These are phyloP conservation scores for Pulveroboletus sp. DNA, from an alignment of 768 basidiomycete species.

Conservation along the genomic window DNA sequence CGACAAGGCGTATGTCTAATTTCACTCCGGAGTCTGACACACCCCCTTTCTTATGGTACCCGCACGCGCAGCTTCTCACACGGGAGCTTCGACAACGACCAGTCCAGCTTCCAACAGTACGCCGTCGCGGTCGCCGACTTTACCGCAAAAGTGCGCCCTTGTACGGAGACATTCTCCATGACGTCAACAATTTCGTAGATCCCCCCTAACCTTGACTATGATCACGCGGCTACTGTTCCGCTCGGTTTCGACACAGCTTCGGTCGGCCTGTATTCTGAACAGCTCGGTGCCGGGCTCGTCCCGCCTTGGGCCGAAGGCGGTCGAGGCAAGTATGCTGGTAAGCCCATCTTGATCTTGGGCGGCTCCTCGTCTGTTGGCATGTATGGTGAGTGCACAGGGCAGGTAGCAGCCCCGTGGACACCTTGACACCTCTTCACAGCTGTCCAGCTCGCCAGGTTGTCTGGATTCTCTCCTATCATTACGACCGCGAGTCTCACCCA, in stretches of 20 bases:
- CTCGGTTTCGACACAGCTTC: constrained; percentile 43
- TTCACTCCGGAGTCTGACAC: not conserved
- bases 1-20: constrained; percentile 34
- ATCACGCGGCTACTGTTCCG: constrained; percentile 44
- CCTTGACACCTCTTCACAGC: constrained; percentile 18
- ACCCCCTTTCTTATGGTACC: not conserved
- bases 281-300: constrained; percentile 36
- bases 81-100: constrained; percentile 30
- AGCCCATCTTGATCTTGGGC: constrained; percentile 45
- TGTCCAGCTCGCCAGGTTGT: constrained; percentile 37
- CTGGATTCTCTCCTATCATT: constrained; percentile 41
- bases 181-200: constrained; percentile 30
- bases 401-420: not conserved
- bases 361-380: constrained; percentile 47
- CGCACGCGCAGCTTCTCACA: constrained; percentile 14
- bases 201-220: constrained; percentile 40
- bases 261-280: constrained; percentile 39
- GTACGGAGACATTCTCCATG: not conserved
- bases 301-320: constrained; percentile 33
- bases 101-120: constrained; percentile 39
- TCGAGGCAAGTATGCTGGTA: constrained; percentile 34
- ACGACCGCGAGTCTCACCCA: constrained; percentile 34
- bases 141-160: constrained; percentile 33
- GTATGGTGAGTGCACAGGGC: constrained; percentile 31
- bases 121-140: constrained; percentile 29